Evolutionary conservation across 768 basidiomycete species (phyloP), one percentile per base, ranked within the genome.

Genomic region (Hypholoma fasciculare): DNA sequence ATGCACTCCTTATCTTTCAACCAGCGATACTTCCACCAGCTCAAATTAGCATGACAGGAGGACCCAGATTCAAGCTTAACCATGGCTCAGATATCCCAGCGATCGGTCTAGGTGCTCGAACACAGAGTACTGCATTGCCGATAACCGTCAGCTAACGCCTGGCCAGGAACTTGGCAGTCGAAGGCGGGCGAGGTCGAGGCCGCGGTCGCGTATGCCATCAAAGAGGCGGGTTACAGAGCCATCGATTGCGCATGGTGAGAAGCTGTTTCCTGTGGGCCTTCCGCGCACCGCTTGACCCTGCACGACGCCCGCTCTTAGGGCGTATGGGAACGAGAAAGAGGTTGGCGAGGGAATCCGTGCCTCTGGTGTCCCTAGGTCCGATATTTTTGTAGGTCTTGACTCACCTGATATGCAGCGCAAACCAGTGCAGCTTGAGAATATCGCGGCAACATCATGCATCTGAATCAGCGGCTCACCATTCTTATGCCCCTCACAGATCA

Each of bases 271-370:
- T 46, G 44, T 19, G n/a, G 34, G 26, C 30, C 51, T 36, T 43
- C 40, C 43, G 48, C 20, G 48, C 54, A 51, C 46, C 47, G 51
- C 39, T 57, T 63, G 65, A 70, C 67, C 67, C 67, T 67, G 61
- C 47, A 43, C 17, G 4, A 27, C 48, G 13, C 20, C 56, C 26
- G 30, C 58, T 40, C 59, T 23, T 75, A 85, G 87, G 79, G 75
- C 54, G 42, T 89, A 89, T 65, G 81, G 81, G 55, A 94, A 94
- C 67, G 92, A 94, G 70, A 84, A 85, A 65, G 87, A 90, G 61
- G 92, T 95, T 14, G 94, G 92, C 6, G 81, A 86, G 60, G 94
- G 92, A 11, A 84, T 96, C 67, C 85, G 80, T 61, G 82, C 80
- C 36, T 88, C 87, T 57, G 94, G 91, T 27, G 80, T 94, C 20